Base-by-base conservation (phyloP, 306 rosid species). In the Vigna reflexopilosa region DNA sequence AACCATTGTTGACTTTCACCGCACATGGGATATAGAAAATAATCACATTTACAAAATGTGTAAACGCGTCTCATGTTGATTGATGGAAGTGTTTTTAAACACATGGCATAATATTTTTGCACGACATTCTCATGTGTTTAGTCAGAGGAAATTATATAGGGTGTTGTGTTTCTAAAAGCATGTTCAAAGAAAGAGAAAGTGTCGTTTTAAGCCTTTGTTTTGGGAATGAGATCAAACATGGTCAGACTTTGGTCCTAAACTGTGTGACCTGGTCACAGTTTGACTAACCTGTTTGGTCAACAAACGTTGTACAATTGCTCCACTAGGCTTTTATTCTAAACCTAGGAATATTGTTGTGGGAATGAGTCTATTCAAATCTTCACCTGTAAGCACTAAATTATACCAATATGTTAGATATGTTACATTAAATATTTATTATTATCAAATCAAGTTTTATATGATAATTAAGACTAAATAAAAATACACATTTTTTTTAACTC, bases 1-100 rank as follows among this genome's bases (percentile, higher is more conserved):
- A 64, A 19, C 47, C 54, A 24, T 49, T 12, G 36, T 72, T 80
- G 78, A 63, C 59, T 52, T 30, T 57, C 1, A 45, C 6, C 7
- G 72, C 50, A 72, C 58, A n/a, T 54, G 69, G 16, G 69, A 73
- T 55, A 24, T 80, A 6, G 30, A 63, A 40, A 38, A 26, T 38
- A n/a, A 13, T 66, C 49, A 47, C 34, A 54, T 80, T 80, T 26
- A n/a, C 40, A 36, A 9, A 9, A 42, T 9, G 1, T 42, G 13
- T 9, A 42, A 42, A 42, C 47, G 47, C 47, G 47, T 42, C 47
- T 34, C 70, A 47, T 36, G 42, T 36, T 36, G 40, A 9, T 36
- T 36, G 42, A 9, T 22, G 14, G 7, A 70, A 34, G 47, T 59
- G 64, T 59, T 45, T 44, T 45, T 45, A 3, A 15, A 11, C 50